Conservation (phyloP, 306 rosid genomes). For the Sechiopsis laciniata region DNA sequence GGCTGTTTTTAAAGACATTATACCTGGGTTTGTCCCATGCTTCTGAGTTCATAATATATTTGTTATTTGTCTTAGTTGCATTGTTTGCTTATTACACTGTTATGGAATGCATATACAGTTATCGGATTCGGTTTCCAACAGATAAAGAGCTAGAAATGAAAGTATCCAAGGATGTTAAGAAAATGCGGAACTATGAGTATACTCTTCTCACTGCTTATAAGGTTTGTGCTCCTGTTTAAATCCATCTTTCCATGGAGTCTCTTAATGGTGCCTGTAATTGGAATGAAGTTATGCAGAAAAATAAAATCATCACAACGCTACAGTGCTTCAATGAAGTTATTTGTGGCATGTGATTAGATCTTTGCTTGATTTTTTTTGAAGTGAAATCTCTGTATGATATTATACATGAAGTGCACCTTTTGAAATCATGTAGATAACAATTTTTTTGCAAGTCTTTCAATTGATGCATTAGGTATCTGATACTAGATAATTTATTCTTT, state of each 20-base stretch:
- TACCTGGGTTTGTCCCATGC: slow-evolving; percentile 65
- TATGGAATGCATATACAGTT: slow-evolving; percentile 44
- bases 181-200: slow-evolving; percentile 83
- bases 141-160: slow-evolving; percentile 94
- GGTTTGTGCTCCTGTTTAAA: slow-evolving; percentile 39
- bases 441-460: background rate
- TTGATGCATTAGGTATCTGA: background rate
- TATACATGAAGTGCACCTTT: background rate
- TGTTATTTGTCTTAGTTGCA: slow-evolving; percentile 11
- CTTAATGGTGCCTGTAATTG: background rate
- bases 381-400: too few species aligned
- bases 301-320: background rate
- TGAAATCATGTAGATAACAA: background rate
- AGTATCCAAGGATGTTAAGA: slow-evolving; percentile 79
- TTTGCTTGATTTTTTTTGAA: background rate
- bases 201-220: slow-evolving; percentile 83
- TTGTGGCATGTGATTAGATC: background rate
- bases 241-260: slow-evolving; percentile 19
- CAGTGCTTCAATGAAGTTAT: background rate
- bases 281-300: background rate
- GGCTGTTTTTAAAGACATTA: slow-evolving; percentile 84
- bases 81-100: slow-evolving; percentile 16
- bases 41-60: background rate
- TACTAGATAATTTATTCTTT: background rate
- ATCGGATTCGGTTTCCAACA: slow-evolving; percentile 88